phyloP scores from a whole-genome alignment of 2,329 filamentous ascomycete genomes.

The Xylaria hypoxylon region DNA sequence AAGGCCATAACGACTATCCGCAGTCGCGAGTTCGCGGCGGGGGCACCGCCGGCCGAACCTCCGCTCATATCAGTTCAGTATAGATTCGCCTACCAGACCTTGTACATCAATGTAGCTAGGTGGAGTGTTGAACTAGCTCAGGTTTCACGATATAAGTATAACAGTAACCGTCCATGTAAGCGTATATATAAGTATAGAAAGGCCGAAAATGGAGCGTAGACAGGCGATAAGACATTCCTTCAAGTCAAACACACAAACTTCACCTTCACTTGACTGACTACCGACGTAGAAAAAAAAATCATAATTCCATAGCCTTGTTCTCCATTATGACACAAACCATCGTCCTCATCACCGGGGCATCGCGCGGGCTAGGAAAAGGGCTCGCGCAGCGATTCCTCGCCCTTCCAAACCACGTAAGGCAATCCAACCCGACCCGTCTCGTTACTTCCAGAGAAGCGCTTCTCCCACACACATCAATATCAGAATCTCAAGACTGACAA shows the following conservation, averaged over 20 bases:
- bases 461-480: neutral
- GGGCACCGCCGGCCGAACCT: neutral
- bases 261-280: neutral
- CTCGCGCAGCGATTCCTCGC: slow-evolving; percentile 55
- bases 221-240: neutral
- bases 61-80: neutral
- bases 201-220: neutral
- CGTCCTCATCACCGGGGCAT: slow-evolving; percentile 56
- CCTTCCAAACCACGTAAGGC: slow-evolving; percentile 64
- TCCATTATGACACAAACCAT: slow-evolving; percentile 30
- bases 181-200: neutral
- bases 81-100: neutral
- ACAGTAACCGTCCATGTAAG: neutral
- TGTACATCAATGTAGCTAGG: neutral
- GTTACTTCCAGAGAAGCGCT: too few relatives aligned
- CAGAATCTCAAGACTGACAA: neutral
- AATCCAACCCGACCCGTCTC: too few relatives aligned
- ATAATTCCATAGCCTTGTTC: neutral
- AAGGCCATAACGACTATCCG: neutral
- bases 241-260: neutral
- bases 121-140: neutral
- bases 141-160: too few relatives aligned
- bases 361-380: slow-evolving; percentile 54
- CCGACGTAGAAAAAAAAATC: neutral
- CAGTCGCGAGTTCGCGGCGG: too few relatives aligned